Evolutionary conservation across 108 stramenopile species (phyloP).

Genomic region (Skeletonema marinoi): DNA sequence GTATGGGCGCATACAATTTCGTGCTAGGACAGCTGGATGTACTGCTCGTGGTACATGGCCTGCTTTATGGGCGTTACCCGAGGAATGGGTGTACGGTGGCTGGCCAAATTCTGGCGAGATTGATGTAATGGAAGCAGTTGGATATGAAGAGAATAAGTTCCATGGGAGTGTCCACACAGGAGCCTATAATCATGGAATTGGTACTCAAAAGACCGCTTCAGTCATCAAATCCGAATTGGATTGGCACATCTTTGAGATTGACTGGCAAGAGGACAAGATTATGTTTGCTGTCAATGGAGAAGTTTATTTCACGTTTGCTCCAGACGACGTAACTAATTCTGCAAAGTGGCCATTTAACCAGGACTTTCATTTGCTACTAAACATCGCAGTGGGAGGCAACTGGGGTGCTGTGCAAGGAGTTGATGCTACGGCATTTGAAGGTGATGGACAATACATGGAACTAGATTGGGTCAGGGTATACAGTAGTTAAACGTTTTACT

Average conservation of each 20-base stretch:
- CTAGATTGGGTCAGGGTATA: conserved; percentile 39
- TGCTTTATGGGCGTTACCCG: conserved; percentile 46
- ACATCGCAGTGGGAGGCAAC: conserved; percentile 51
- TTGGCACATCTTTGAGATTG: conserved; percentile 39
- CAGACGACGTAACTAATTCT: neutral
- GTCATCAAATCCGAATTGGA: conserved; percentile 13
- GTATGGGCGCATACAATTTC: conserved; percentile 39
- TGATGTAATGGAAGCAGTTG: conserved; percentile 52
- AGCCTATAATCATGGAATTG: conserved; percentile 3
- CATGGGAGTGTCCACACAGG: conserved; percentile 35
- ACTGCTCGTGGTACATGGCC: conserved; percentile 35
- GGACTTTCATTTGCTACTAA: conserved; percentile 40
- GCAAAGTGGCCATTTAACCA: conserved; percentile 46
- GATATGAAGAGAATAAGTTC: conserved; percentile 26
- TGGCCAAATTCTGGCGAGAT: conserved; percentile 58
- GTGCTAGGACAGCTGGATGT: conserved; percentile 25
- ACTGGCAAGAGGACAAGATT: conserved; percentile 31
- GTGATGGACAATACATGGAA: conserved; percentile 27
- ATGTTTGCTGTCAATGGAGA: conserved; percentile 24
- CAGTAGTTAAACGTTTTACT: neutral
- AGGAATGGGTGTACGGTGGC: conserved; percentile 22
- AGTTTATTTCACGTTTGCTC: conserved; percentile 18
- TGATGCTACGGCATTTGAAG: conserved; percentile 18
- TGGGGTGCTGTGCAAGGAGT: conserved; percentile 36
- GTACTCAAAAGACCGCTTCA: conserved; percentile 21